phyloP scores from a whole-genome alignment of 108 stramenopile genomes.

The Discostella stelligeroides region DNA sequence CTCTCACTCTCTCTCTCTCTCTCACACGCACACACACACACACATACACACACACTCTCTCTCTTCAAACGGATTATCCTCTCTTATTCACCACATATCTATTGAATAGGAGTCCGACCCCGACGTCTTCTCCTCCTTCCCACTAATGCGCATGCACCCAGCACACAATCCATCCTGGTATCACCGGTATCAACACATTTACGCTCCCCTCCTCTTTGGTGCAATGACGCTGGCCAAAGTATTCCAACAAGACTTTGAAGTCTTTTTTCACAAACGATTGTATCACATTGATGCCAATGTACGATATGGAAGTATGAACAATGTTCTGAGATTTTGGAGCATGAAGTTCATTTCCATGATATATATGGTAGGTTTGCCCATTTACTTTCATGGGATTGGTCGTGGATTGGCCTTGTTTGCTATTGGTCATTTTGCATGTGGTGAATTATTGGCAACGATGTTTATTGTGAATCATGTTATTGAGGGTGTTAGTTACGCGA shows the following conservation, averaged over 20 bases:
- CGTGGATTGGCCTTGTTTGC: slow-evolving; percentile 47
- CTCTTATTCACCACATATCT: too few relatives aligned
- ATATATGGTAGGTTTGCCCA: slow-evolving; percentile 65
- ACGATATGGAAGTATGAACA: slow-evolving; percentile 54
- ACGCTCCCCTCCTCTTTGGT: slow-evolving; percentile 60
- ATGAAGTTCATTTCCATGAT: slow-evolving; percentile 57
- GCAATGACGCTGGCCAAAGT: slow-evolving; percentile 68
- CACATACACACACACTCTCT: not conserved
- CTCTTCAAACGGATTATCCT: too few relatives aligned
- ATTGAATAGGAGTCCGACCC: slow-evolving; percentile 72
- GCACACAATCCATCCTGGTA: slow-evolving; percentile 48
- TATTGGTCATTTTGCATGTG: slow-evolving; percentile 58
- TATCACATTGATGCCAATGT: slow-evolving; percentile 68
- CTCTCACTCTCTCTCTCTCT: not conserved
- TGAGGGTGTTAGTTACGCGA: slow-evolving; percentile 57
- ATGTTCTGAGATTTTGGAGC: slow-evolving; percentile 56
- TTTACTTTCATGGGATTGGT: slow-evolving; percentile 53
- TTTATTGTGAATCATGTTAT: slow-evolving; percentile 76
- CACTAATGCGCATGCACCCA: slow-evolving; percentile 65
- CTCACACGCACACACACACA: not conserved
- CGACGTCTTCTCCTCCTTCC: slow-evolving; percentile 66
- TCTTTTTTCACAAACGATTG: slow-evolving; percentile 40
- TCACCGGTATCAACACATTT: slow-evolving; percentile 61
- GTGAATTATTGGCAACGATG: slow-evolving; percentile 67
- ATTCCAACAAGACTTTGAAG: slow-evolving; percentile 62